phyloP scores from a whole-genome alignment of 352 stramenopile species.

The Phytopythium aichiense region DNA sequence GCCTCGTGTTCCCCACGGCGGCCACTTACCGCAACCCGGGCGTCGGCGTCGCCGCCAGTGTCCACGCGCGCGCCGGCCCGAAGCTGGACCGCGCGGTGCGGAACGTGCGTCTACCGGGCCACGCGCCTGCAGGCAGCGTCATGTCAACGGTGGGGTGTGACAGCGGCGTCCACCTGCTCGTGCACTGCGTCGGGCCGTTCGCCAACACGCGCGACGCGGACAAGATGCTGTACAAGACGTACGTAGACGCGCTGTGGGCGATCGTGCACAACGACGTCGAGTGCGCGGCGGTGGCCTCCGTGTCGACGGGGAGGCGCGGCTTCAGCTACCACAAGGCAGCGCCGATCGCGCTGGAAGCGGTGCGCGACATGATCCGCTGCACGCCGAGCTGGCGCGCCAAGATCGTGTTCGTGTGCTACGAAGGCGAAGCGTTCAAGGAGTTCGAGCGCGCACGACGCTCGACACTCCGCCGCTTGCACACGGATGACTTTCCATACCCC shows the following conservation, averaged over 20 bases:
- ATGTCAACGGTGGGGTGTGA: constrained; percentile 44
- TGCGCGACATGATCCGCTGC: constrained; percentile 40
- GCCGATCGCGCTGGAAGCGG: constrained; percentile 28
- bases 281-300: constrained; percentile 47
- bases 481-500: constrained; percentile 9
- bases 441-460: constrained; percentile 25
- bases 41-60: constrained; percentile 35
- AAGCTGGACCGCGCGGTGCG: constrained; percentile 13
- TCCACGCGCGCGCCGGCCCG: constrained; percentile 46
- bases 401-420: constrained; percentile 52
- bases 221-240: constrained; percentile 44
- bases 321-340: constrained; percentile 37
- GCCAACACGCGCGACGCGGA: neutral
- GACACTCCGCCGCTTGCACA: constrained; percentile 14
- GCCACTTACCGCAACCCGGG: constrained; percentile 28
- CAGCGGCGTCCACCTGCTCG: constrained; percentile 35
- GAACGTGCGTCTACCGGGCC: constrained; percentile 8
- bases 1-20: constrained; percentile 59
- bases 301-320: constrained; percentile 38
- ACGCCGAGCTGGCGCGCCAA: constrained; percentile 28
- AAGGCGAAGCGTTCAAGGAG: constrained; percentile 24
- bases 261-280: constrained; percentile 26
- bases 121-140: constrained; percentile 11
- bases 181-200: constrained; percentile 51
- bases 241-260: constrained; percentile 34